Percentiles rank a stretch among this genome's conserved stretches.
phyloP scores from a whole-genome alignment of 805 yeast genomes.

The Zygosaccharomyces siamensis region DNA sequence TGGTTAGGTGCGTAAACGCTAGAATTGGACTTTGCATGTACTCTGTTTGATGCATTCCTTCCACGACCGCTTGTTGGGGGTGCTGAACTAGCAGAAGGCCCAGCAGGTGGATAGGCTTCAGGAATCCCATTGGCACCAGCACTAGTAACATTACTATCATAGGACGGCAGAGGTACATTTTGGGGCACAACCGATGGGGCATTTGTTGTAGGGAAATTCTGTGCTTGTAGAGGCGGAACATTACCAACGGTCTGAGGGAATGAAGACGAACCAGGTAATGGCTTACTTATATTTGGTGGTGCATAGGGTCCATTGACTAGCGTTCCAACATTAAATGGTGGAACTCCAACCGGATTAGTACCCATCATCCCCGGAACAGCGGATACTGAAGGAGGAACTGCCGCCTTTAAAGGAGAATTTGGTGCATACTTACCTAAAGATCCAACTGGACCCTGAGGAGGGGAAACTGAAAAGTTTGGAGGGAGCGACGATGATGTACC shows the following conservation, averaged over 20 bases:
- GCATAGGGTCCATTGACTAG: constrained; percentile 4
- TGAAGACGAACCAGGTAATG: not conserved
- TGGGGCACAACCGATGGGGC: constrained; percentile 3
- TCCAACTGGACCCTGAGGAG: constrained; percentile 3
- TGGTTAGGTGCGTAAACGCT: constrained; percentile 32
- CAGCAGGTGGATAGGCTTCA: not conserved
- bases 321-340: not conserved
- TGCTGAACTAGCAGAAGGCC: not conserved
- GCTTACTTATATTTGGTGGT: constrained; percentile 2
- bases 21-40: constrained; percentile 32
- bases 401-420: constrained; percentile 1
- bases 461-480: constrained; percentile 3
- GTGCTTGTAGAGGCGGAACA: constrained; percentile 5
- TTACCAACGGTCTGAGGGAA: not conserved
- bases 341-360: not conserved
- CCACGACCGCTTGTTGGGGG: constrained; percentile 5
- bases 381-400: constrained; percentile 1
- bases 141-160: not conserved
- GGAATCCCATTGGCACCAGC: constrained; percentile 13
- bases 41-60: constrained; percentile 11
- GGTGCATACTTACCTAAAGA: constrained; percentile 11
- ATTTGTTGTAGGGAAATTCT: not conserved
- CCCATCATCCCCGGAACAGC: not conserved
- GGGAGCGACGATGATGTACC: constrained; percentile 5
- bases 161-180: not conserved